A percentile compares a stretch with the other conserved stretches of the same genome.
phyloP scores from a whole-genome alignment of 495 filamentous ascomycete genomes.

The Trichocladium uniseriatum region DNA sequence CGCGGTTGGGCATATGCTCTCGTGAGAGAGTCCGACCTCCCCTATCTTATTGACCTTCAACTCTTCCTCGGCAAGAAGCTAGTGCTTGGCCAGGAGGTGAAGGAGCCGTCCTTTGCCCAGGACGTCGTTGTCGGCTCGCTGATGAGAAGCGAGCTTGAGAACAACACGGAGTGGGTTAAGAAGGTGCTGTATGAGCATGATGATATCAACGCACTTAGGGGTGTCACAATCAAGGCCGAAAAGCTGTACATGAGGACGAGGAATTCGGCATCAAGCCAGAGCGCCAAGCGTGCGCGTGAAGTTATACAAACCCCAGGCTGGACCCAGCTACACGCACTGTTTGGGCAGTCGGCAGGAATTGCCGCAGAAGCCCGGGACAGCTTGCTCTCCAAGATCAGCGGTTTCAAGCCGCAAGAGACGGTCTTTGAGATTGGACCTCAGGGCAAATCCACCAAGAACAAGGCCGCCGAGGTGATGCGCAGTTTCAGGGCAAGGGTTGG shows the following conservation, averaged over 20 bases:
- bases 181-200: conserved; percentile 63
- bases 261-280: conserved; percentile 78
- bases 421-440: conserved; percentile 84
- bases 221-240: conserved; percentile 78
- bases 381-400: conserved; percentile 77
- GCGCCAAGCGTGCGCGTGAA: conserved; percentile 73
- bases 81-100: conserved; percentile 52
- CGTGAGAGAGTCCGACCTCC: conserved; percentile 71
- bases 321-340: conserved; percentile 63
- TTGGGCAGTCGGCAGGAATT: conserved; percentile 54
- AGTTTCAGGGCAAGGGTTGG: conserved; percentile 52
- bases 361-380: conserved; percentile 63
- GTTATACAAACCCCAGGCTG: conserved; percentile 59
- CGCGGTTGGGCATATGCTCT: conserved; percentile 93
- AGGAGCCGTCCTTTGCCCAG: conserved; percentile 58
- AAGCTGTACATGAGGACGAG: conserved; percentile 84
- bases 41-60: conserved; percentile 91
- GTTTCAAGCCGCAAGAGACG: conserved; percentile 81
- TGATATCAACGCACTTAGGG: conserved; percentile 60
- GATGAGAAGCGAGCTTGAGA: conserved; percentile 58
- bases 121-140: conserved; percentile 74
- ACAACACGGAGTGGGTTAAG: conserved; percentile 65
- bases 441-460: conserved; percentile 49
- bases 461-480: conserved; percentile 74
- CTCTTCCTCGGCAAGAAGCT: conserved; percentile 80